Base-by-base conservation (phyloP, 2,329 filamentous ascomycete species). In the Claviceps quebecensis region DNA sequence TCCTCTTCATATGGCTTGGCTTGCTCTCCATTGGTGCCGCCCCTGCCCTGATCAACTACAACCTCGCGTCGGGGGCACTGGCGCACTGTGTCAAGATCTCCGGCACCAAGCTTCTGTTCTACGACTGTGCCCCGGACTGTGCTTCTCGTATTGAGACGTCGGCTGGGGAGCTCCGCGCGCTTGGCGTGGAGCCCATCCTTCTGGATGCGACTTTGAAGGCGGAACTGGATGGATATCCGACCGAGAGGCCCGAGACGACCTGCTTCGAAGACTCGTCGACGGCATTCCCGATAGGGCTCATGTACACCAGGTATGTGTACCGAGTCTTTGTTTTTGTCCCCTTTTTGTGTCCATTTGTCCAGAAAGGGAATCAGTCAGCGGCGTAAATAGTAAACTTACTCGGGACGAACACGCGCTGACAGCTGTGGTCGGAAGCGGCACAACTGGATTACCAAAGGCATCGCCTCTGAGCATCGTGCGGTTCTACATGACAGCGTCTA, bases 21-120 rank as follows among this genome's bases (percentile, higher is more conserved):
- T 44, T 54, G 37, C 50, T 54, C n/a, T 54, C 52, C n/a, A 54
- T 54, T 19, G 52, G 52, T 2, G 52, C 52, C 14, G 52, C 52
- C 7, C 49, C 52, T 6, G 52, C 52, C 7, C 41, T 54, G 43
- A 48, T 54, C 40, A 54, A 54, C 39, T 52, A 52, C 36, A 52
- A 52, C 26, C 47, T 54, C 16, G 49, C 47, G 5, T 54, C 49
- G 3, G 17, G 37, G n/a, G 52, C 52, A 4, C 13, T 54, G 17
- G 5, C 45, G 6, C 49, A 54, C 17, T 52, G 52, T 26, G 47
- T 50, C 26, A 47, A 50, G 41, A 37, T 52, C 4, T 54, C 52
- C 9, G 23, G 49, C 16, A 52, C 47, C 14, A 43, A 26, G 8
- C 4, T 54, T 5, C 13, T 54, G n/a, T 8, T 54, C 7, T 52